phyloP scores from a whole-genome alignment of 345 rosid species.

The Pseudoturritis turrita region DNA sequence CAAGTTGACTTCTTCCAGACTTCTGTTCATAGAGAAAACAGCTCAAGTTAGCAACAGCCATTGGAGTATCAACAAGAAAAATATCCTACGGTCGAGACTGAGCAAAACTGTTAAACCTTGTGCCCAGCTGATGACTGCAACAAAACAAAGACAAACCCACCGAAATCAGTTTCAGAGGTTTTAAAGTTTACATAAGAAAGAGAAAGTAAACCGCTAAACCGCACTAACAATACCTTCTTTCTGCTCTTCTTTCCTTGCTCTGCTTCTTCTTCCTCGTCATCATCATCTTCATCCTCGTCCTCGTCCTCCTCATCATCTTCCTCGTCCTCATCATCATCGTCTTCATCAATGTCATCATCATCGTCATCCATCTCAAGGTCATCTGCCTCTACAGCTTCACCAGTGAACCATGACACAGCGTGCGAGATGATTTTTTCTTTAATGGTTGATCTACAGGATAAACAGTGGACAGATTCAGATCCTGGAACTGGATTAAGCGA shows the following conservation, averaged over 20 bases:
- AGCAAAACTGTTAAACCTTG: conserved; percentile 42
- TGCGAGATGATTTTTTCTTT: conserved; percentile 85
- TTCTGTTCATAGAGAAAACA: conserved; percentile 36
- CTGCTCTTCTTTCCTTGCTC: conserved; percentile 41
- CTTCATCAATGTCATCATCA: conserved; percentile 38
- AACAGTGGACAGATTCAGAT: not conserved
- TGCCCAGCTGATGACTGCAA: conserved; percentile 51
- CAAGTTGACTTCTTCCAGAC: conserved; percentile 46
- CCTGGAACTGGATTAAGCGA: not conserved
- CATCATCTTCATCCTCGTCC: conserved; percentile 53
- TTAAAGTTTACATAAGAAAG: not conserved
- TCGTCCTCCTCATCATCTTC: conserved; percentile 48
- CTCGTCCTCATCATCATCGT: conserved; percentile 40
- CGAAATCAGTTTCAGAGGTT: conserved; percentile 1
- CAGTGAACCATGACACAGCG: conserved; percentile 97
- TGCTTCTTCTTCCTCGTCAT: conserved; percentile 49
- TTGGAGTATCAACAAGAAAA: not conserved
- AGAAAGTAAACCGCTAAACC: not conserved
- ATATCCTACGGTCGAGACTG: not conserved
- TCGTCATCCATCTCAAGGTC: conserved; percentile 59
- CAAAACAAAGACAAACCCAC: conserved; percentile 14
- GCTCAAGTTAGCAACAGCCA: not conserved
- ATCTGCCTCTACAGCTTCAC: conserved; percentile 81
- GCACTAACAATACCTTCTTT: conserved; percentile 43
- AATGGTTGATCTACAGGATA: conserved; percentile 62